Conservation (phyloP, 1,139 yeast species). For the Pneumocystis oryctolagi region DNA sequence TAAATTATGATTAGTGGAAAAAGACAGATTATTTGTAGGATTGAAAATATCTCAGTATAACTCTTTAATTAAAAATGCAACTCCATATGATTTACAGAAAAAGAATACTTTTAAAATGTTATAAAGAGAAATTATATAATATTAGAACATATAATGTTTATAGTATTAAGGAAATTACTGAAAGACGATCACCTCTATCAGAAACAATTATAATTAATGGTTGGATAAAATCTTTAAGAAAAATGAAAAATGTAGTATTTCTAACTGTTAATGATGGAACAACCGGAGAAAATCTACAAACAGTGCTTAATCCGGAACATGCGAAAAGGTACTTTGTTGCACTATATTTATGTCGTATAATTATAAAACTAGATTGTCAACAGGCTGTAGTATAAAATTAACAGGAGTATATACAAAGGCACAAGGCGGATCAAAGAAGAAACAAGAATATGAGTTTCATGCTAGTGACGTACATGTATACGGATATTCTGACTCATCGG, state of each 20-base stretch:
- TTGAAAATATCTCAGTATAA: background rate
- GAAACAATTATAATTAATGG: conserved; percentile 29
- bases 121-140: background rate
- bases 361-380: conserved; percentile 19
- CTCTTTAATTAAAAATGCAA: background rate
- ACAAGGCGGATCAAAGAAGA: conserved; percentile 1
- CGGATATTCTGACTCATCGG: conserved; percentile 28
- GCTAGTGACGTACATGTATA: conserved; percentile 18
- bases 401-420: conserved; percentile 26
- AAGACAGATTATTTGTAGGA: background rate
- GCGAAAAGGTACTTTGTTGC: conserved; percentile 15
- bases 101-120: background rate
- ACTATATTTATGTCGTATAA: background rate
- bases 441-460: conserved; percentile 12
- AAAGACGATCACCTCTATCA: background rate
- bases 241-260: conserved; percentile 63
- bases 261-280: conserved; percentile 73
- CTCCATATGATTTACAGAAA: background rate
- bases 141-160: background rate
- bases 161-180: background rate
- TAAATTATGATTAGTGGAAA: no score
- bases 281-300: conserved; percentile 37
- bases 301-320: conserved; percentile 32
- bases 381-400: conserved; percentile 34
- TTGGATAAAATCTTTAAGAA: conserved; percentile 59